Evolutionary conservation across 179 eudicot genomes (phyloP), one percentile per base, ranked within the genome.

Genomic region (Pouteria campechiana): DNA sequence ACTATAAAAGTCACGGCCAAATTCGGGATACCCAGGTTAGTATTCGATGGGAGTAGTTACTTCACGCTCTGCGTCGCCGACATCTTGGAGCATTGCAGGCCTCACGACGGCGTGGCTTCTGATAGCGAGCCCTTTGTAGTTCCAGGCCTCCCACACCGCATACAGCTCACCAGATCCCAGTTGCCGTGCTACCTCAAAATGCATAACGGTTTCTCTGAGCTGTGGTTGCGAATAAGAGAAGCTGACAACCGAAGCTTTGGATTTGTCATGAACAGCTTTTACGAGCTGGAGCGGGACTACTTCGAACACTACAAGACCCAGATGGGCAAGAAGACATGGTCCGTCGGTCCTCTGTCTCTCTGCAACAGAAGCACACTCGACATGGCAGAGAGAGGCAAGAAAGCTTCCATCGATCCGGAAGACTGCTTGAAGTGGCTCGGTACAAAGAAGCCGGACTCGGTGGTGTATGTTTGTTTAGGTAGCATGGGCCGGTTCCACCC

Each of bases 341-440:
- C 29, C 40, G 27, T 60, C 0, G 67, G 67, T 6, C 63, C 72
- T 7, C 38, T 67, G 23, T 67, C 60, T 12, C 24, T 61, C 27
- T 36, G 56, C 46, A 67, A 56, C 23, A 29, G 46, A 22, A 35
- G 23, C 32, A 27, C 29, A 6, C 44, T 50, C 12, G 54, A 17
- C 6, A 54, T 43, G 49, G 37, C 58, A 4, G 24, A 33, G 6
- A 46, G 61, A 6, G 72, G 68, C 0, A 61, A 67, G 32, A 52
- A 55, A 39, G 60, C 65, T 5, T 55, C 55, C 3, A 66, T 74
- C 3, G 66, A 52, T 25, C 58, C 53, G 25, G 33, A 66, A 6
- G 68, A 58, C 7, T 74, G 76, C 57, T 34, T 65, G 25, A 50
- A 57, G 11, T 74, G 80, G 76, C 67, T 74, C 1, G 54, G 48